Base-by-base conservation (phyloP, 768 basidiomycete species). In the Tulasnella sp. region DNA sequence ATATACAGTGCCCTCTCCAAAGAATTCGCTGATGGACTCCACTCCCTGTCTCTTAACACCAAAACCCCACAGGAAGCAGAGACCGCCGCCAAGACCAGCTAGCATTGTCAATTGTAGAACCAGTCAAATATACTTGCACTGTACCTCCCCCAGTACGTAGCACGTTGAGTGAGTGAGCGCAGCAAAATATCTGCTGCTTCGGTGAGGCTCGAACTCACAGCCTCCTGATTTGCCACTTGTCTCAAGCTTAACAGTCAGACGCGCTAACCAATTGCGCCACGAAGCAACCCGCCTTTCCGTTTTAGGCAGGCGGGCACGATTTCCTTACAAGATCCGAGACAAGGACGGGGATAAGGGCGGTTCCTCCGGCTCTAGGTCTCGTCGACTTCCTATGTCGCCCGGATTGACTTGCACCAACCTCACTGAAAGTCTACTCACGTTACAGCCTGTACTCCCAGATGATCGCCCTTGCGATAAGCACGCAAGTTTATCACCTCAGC, bases 1-100 rank as follows among this genome's bases (percentile, higher is more conserved):
- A 76, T 91, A 45, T 81, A 89, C 67, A 73, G 77, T 6, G 78
- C 81, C 2, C 72, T 91, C 31, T 75, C 81, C 17, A 81, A 83
- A 31, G 85, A 91, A 66, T 71, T 91, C 43, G 9, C 32, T 6
- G 72, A 74, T 57, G 86, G 87, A 4, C 68, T 91, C 29, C 88
- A 91, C 64, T 82, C 88, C 0, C 71, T 91, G 39, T 84, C 84
- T 14, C 69, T 91, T 63, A 79, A 79, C 57, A 85, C 87, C 14
- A 81, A 77, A 69, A 87, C 86, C 7, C 71, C 75, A 49, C 74
- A 76, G 58, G 88, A 80, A 61, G 6, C 32, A 21, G 52, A 17
- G 5, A 1, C 52, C 14, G 27, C 27, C 11, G 45, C 46, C 9
- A 48, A 25, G 31, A 29, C 43, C 8, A 29, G 15, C 7, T 48